Conservation (phyloP, 805 yeast species). For the Metschnikowia rubicola region DNA sequence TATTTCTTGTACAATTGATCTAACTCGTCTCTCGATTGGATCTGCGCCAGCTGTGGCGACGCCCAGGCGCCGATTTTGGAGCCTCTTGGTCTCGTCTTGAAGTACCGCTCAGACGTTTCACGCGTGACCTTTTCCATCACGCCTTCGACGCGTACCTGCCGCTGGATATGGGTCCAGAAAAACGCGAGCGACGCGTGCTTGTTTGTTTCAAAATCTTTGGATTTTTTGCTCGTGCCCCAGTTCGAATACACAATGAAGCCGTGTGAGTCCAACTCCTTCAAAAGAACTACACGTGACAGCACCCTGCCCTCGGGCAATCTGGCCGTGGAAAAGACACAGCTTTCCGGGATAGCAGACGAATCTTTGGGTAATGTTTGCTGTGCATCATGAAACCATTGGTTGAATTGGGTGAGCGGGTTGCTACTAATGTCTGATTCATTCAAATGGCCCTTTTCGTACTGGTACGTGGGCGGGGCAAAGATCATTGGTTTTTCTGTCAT, state of each 20-base stretch:
- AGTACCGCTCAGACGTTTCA: conserved; percentile 76
- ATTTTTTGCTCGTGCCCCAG: conserved; percentile 85
- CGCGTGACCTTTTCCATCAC: conserved; percentile 65
- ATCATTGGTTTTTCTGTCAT: conserved; percentile 30
- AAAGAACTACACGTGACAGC: conserved; percentile 75
- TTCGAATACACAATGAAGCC: conserved; percentile 90
- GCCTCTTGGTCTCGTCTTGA: conserved; percentile 85
- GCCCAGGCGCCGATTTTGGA: conserved; percentile 97
- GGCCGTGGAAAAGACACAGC: conserved; percentile 85
- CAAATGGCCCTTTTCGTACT: conserved; percentile 68
- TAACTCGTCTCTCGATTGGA: conserved; percentile 59
- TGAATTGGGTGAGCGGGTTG: conserved; percentile 76
- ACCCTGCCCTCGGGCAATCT: conserved; percentile 87
- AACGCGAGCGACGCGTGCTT: conserved; percentile 80
- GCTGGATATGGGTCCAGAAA: conserved; percentile 87
- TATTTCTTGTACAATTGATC: conserved; percentile 47
- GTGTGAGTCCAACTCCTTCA: conserved; percentile 81
- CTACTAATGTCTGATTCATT: conserved; percentile 48
- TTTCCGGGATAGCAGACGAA: conserved; percentile 60
- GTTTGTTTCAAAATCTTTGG: conserved; percentile 65
- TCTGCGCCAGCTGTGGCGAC: conserved; percentile 74
- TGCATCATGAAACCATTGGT: conserved; percentile 82
- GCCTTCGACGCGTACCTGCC: conserved; percentile 95
- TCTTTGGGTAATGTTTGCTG: conserved; percentile 48
- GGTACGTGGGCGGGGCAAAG: conserved; percentile 86